Evolutionary conservation across 148 eudicot species (phyloP).

Genomic region (Rhododendron ferrugineum): DNA sequence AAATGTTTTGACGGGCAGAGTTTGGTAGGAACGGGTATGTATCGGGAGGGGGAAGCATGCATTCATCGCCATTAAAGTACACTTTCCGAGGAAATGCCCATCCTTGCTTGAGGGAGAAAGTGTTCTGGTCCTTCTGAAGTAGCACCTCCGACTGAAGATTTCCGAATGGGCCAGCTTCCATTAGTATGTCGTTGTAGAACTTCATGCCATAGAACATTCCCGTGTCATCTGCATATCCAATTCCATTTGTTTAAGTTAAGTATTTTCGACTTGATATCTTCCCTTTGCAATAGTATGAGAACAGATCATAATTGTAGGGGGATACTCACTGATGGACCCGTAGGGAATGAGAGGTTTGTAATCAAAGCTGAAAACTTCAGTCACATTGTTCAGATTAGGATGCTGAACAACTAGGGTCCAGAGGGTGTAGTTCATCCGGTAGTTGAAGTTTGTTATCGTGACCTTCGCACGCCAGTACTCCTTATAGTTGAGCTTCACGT

Average conservation of each 20-base stretch:
- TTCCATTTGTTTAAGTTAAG: background rate
- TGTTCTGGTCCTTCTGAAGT: conserved; percentile 58
- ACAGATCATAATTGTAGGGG: background rate
- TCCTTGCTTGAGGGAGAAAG: conserved; percentile 63
- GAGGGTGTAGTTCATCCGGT: conserved; percentile 63
- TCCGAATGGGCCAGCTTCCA: conserved; percentile 75
- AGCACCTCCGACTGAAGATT: conserved; percentile 77
- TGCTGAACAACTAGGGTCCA: conserved; percentile 88
- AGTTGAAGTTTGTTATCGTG: conserved; percentile 79
- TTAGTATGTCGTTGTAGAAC: conserved; percentile 65
- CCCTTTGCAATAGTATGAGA: background rate
- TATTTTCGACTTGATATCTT: background rate
- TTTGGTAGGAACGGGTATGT: conserved; percentile 62
- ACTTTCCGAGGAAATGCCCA: conserved; percentile 88
- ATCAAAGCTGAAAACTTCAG: conserved; percentile 87
- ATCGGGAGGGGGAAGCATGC: conserved; percentile 74
- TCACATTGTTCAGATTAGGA: conserved; percentile 86
- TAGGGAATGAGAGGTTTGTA: conserved; percentile 84
- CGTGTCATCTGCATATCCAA: conserved; percentile 64
- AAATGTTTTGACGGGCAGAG: conserved; percentile 25
- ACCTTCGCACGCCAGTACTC: conserved; percentile 88
- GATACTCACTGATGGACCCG: conserved; percentile 63
- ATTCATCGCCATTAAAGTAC: conserved; percentile 83
- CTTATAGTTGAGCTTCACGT: conserved; percentile 76
- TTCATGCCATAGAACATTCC: conserved; percentile 85